Base-by-base conservation (phyloP, 2,329 filamentous ascomycete species). In the Juglanconis juglandina region DNA sequence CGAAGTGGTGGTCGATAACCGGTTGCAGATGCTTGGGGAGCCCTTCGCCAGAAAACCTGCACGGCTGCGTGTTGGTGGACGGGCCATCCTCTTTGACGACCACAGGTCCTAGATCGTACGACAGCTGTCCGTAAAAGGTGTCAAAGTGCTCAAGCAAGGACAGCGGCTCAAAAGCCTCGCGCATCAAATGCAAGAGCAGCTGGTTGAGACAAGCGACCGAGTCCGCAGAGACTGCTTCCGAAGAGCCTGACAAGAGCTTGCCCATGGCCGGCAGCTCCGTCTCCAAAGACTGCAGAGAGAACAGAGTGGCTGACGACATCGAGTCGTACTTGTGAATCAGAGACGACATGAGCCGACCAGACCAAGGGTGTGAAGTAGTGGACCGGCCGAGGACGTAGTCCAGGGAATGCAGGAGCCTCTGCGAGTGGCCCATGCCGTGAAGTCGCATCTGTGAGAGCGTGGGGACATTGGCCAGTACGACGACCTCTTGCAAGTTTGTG, bases 261-360 rank as follows among this genome's bases (percentile, higher is more conserved):
- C 84, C 84, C 61, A 90, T 75, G 3, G 82, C 76, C 8, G 86
- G 85, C 53, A 90, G 73, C 68, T 92, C 89, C 1, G 79, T 76
- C 70, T 90, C 86, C 0, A 92, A 76, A 17, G 88, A 77, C 49
- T 82, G 79, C 52, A 92, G 74, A 47, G 86, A 84, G 50, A 80
- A 80, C 44, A 92, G 74, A 50, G 77, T 82, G 0, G 87, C 83
- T 32, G 79, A 75, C 11, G 75, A 73, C 17, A 87, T 71, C 1
- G 71, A 74, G 54, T 81, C 76, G 51, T 89, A 72, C 65, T 81
- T 86, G 13, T 77, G 75, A 66, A 90, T 75, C 3, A 91, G 68
- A 0, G 80, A 79, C 30, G 77, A 67, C 6, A 82, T 79, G 17
- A 86, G 66, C 4, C 72, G 74, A 37, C 78, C 78, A 11, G 74